phyloP scores from a whole-genome alignment of 2,329 filamentous ascomycete genomes.

The Gnomoniopsis sp. region DNA sequence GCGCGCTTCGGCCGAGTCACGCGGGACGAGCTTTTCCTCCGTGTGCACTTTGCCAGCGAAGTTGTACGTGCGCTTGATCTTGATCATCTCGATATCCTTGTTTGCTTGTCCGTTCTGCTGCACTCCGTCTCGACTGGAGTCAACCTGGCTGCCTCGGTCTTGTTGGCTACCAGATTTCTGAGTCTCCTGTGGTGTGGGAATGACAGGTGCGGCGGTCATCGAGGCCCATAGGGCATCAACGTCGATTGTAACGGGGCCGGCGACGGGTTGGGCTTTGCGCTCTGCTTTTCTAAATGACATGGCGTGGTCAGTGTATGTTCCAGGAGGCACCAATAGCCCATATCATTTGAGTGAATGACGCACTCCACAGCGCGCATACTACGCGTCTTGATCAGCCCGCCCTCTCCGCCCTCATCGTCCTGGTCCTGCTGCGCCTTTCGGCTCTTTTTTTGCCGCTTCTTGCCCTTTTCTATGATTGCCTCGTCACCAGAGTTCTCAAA shows the following conservation, averaged over 20 bases:
- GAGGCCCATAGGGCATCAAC: conserved; percentile 69
- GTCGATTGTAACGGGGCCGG: conserved; percentile 63
- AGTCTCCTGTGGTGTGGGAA: conserved; percentile 22
- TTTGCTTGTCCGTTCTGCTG: conserved; percentile 18
- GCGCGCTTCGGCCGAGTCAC: conserved; percentile 63
- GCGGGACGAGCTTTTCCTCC: conserved; percentile 66
- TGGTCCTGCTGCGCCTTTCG: conserved; percentile 30
- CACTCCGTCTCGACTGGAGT: conserved; percentile 12
- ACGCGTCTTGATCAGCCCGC: conserved; percentile 68
- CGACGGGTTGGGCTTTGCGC: conserved; percentile 46
- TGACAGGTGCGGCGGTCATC: conserved; percentile 51
- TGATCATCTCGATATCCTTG: conserved; percentile 44
- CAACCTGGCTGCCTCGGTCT: conserved; percentile 14
- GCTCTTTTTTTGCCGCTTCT: conserved; percentile 46
- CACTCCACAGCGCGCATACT: conserved; percentile 65
- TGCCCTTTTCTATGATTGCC: conserved; percentile 60
- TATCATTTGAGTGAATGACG: conserved; percentile 21
- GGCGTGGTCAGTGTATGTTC: background rate
- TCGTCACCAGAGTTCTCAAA: conserved; percentile 73
- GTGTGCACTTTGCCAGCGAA: conserved; percentile 71
- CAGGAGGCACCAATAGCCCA: background rate
- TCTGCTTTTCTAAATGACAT: conserved; percentile 50
- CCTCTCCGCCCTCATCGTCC: conserved; percentile 51
- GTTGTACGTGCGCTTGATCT: conserved; percentile 69
- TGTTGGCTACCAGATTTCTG: background rate